phyloP scores from a whole-genome alignment of 192 early-diverging fungal species.

The Coemansia sp. region DNA sequence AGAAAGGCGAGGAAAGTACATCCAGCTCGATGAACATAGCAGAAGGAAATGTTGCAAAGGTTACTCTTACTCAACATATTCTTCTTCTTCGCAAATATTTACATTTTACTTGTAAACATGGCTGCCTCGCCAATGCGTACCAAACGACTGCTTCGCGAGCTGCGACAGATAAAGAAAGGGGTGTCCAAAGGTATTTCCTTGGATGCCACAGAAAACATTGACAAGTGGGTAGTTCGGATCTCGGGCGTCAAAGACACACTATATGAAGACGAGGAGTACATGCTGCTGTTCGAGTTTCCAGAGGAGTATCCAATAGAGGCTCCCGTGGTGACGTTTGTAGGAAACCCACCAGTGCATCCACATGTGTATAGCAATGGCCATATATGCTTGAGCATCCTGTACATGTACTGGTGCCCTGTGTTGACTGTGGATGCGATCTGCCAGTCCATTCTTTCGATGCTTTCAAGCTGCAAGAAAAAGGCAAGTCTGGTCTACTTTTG shows the following conservation, averaged over 20 bases:
- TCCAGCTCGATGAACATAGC: too few species aligned
- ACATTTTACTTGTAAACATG: background rate
- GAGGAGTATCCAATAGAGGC: conserved; percentile 74
- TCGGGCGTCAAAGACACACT: conserved; percentile 68
- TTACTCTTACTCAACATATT: background rate
- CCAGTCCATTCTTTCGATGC: conserved; percentile 89
- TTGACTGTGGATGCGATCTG: conserved; percentile 89
- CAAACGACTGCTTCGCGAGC: conserved; percentile 47
- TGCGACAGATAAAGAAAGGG: conserved; percentile 35
- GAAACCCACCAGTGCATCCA: conserved; percentile 69
- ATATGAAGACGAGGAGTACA: conserved; percentile 60
- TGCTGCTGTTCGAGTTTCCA: conserved; percentile 70
- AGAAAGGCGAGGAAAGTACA: too few species aligned
- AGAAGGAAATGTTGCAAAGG: background rate
- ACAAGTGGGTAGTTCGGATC: conserved; percentile 68
- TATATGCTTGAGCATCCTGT: conserved; percentile 95
- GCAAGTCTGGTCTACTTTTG: conserved; percentile 15
- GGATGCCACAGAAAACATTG: conserved; percentile 41
- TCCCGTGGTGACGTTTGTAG: conserved; percentile 70
- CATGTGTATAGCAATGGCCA: conserved; percentile 94
- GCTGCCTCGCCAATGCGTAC: conserved; percentile 28
- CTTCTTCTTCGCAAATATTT: background rate
- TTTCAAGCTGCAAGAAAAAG: conserved; percentile 83
- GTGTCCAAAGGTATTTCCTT: conserved; percentile 21
- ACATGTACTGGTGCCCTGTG: conserved; percentile 92